Conservation (phyloP, 116 monocot species). For the Trichopus zeylanicus region DNA sequence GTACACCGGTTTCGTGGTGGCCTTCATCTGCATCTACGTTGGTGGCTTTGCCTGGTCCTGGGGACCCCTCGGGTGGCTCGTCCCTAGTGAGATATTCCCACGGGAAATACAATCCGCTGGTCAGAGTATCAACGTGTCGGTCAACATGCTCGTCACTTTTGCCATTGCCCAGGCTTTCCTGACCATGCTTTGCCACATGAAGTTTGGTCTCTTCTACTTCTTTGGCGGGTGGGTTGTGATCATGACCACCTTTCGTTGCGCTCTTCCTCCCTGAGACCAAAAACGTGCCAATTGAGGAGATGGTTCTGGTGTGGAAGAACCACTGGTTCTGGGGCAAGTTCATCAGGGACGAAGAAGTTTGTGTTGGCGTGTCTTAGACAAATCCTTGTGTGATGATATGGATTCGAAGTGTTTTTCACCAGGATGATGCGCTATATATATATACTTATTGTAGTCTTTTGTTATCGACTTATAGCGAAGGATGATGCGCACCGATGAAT, state of each 20-base stretch:
- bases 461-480: too few species aligned
- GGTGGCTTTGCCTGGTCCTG: constrained; percentile 41
- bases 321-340: constrained; percentile 48
- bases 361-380: too few species aligned
- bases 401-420: too few species aligned
- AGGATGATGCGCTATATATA: too few species aligned
- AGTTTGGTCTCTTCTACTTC: constrained; percentile 35
- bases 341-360: too few species aligned
- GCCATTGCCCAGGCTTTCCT: constrained; percentile 30
- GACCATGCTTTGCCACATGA: constrained; percentile 30
- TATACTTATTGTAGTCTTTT: too few species aligned
- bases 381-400: too few species aligned
- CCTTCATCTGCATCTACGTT: constrained; percentile 30
- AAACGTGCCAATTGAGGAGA: constrained; percentile 31
- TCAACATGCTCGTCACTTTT: constrained; percentile 34
- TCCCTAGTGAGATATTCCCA: constrained; percentile 35
- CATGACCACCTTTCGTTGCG: constrained; percentile 32
- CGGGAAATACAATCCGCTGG: constrained; percentile 37
- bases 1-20: constrained; percentile 15
- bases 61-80: constrained; percentile 39
- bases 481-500: too few species aligned
- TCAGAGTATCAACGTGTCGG: constrained; percentile 27
- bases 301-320: constrained; percentile 22
- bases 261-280: constrained; percentile 38
- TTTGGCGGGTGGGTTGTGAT: constrained; percentile 28